Evolutionary conservation across 2,329 filamentous ascomycete genomes (phyloP).

Genomic region (Botrytis aclada): DNA sequence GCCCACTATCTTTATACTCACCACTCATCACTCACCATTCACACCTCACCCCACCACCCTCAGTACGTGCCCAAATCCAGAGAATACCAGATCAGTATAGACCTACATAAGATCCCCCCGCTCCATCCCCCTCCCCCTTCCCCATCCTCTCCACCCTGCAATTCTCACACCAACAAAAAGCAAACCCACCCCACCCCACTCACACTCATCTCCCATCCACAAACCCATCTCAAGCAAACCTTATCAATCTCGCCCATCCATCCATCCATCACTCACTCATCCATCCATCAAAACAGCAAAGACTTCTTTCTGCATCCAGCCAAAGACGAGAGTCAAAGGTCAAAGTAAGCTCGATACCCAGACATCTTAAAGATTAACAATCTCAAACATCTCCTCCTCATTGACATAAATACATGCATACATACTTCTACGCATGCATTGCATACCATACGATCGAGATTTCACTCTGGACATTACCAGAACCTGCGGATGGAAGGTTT

Average conservation of each 20-base stretch:
- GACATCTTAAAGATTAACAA: no score
- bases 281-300: background rate
- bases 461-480: background rate
- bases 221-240: background rate
- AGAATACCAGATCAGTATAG: background rate
- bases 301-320: no score
- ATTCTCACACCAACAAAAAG: no score
- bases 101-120: background rate
- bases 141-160: background rate
- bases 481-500: background rate
- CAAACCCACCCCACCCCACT: no score
- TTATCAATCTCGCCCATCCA: background rate
- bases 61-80: background rate
- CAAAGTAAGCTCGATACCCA: no score
- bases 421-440: background rate
- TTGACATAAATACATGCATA: background rate
- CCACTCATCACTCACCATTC: background rate
- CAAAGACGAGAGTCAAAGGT: background rate
- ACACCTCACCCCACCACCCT: background rate
- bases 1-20: background rate
- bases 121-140: no score
- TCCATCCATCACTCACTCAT: no score
- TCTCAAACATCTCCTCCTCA: background rate
- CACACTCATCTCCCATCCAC: no score
- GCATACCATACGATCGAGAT: background rate